Conservation (phyloP, 176 grass and related monocot genomes). For the Eragrostis nindensis region DNA sequence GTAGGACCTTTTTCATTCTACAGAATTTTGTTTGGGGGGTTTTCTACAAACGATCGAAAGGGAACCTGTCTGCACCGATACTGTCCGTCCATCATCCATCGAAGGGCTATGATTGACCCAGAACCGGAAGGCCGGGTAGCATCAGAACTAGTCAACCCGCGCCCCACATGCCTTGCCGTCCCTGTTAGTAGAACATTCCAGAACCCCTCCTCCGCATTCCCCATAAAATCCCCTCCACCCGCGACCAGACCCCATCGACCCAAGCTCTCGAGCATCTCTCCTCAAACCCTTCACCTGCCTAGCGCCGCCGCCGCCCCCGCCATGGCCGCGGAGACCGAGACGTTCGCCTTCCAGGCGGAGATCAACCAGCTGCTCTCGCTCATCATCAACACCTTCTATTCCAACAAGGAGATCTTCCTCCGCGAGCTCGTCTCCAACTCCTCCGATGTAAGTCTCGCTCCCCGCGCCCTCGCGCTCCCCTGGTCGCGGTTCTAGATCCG, state of each 20-base stretch:
- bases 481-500: slow-evolving; percentile 20
- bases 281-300: slow-evolving; percentile 7
- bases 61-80: too few species aligned
- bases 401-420: slow-evolving; percentile 99
- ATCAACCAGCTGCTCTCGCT: slow-evolving; percentile 93
- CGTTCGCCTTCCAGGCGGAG: slow-evolving; percentile 98
- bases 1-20: too few species aligned
- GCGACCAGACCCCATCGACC: neutral
- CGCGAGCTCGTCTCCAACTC: slow-evolving; percentile 90
- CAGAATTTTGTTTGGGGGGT: too few species aligned
- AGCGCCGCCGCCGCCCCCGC: neutral
- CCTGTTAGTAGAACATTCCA: slow-evolving; percentile 69
- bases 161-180: slow-evolving; percentile 2
- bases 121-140: too few species aligned
- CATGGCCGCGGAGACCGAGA: slow-evolving; percentile 90
- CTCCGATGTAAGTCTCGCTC: slow-evolving; percentile 61
- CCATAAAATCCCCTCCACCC: slow-evolving; percentile 33
- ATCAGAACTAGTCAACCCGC: slow-evolving; percentile 8
- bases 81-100: too few species aligned
- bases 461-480: too few species aligned
- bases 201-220: slow-evolving; percentile 36
- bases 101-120: too few species aligned
- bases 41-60: too few species aligned
- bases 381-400: slow-evolving; percentile 99
- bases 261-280: neutral